Conservation (phyloP, 2,329 filamentous ascomycete species). For the Emmonsiellopsis sp. region DNA sequence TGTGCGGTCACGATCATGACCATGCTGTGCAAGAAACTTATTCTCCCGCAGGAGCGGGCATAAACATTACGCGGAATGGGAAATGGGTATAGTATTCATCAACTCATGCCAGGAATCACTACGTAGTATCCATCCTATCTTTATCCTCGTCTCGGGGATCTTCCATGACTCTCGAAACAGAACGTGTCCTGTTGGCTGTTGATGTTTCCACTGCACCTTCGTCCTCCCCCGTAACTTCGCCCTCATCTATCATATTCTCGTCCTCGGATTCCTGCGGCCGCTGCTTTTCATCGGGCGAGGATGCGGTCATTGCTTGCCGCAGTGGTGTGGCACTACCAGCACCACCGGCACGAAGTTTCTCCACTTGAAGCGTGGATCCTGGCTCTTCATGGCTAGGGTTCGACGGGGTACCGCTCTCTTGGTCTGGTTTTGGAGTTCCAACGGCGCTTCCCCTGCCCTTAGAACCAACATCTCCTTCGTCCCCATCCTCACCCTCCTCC, state of each 20-base stretch:
- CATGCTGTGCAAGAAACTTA: too few relatives aligned
- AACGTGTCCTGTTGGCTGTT: constrained; percentile 9
- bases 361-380: constrained; percentile 20
- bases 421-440: constrained; percentile 43
- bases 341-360: constrained; percentile 20
- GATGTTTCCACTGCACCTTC: constrained; percentile 18
- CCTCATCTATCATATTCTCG: constrained; percentile 50
- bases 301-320: constrained; percentile 24
- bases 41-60: too few relatives aligned
- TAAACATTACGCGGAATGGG: background rate
- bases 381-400: constrained; percentile 26
- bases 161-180: constrained; percentile 20
- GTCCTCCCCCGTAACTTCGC: constrained; percentile 30
- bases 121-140: constrained; percentile 60
- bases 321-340: constrained; percentile 29
- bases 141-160: constrained; percentile 42
- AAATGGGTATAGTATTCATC: constrained; percentile 1
- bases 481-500: constrained; percentile 53
- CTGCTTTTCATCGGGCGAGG: constrained; percentile 25
- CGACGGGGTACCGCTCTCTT: constrained; percentile 33
- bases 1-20: too few relatives aligned
- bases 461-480: constrained; percentile 43
- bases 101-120: constrained; percentile 7
- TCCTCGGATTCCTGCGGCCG: constrained; percentile 42
- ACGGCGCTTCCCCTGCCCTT: constrained; percentile 39